Base-by-base conservation (phyloP, 208 protist species). In the Leishmania aethiopica region DNA sequence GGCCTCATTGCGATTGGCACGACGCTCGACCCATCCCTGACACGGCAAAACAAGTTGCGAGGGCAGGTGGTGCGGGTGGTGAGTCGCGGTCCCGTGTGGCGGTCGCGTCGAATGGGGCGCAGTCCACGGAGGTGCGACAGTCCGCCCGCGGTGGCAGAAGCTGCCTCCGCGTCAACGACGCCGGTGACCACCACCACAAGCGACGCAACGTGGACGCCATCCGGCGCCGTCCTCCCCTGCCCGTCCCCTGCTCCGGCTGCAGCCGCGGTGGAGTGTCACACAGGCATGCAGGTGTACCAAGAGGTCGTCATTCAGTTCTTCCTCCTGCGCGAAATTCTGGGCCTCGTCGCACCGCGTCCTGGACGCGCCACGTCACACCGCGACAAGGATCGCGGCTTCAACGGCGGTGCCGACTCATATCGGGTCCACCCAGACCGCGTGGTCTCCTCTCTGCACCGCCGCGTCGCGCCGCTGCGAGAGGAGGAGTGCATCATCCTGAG, bases 1-100 rank as follows among this genome's bases (percentile, higher is more conserved):
- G 99, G 99, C 49, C 90, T 99, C 40, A 99, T 99, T 89, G 99
- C 99, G 80, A 95, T 99, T n/a, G 99, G 99, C 62, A 99, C 99
- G 40, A 98, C 98, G 47, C 99, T 99, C 69, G 99, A 99, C 93
- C 99, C 99, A 35, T 99, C 98, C 19, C 91, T 99, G 22, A 99
- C 99, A 37, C 94, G 99, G 66, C 97, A 99, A 45, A 99, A 99
- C 92, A 97, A 99, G 74, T 92, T 99, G 69, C 98, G 99, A 49
- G 99, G 99, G 19, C 94, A 99, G 87, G 95, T 99, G 57, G 81
- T 84, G 42, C 81, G 81, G 11, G 75, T 84, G n/a, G 60, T 84
- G 42, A 69, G 75, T 19, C 81, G 81, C 49, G 81, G 81, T 11
- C 75, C 81, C 53, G 28, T 74, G 22, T 84, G 81, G 81, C 25